Conservation (phyloP, 2,329 filamentous ascomycete genomes). For the Apiospora phragmitis region DNA sequence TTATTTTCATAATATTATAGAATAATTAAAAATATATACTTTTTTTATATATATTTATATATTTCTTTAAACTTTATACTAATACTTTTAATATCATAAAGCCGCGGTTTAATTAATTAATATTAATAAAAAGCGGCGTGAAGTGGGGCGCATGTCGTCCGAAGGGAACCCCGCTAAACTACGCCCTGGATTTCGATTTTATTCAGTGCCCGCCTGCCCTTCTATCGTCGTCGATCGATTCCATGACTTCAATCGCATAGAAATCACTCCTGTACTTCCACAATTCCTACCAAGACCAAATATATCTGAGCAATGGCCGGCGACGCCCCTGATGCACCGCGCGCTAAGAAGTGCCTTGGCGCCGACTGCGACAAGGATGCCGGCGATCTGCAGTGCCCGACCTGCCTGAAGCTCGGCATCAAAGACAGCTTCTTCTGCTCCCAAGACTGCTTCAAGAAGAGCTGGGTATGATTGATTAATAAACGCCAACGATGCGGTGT, state of each 20-base stretch:
- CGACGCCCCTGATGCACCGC: not conserved
- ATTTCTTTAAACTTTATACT: too few species aligned
- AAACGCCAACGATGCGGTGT: not conserved
- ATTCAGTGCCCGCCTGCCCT: constrained; percentile 1
- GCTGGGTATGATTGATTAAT: constrained; percentile 51
- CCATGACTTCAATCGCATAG: not conserved
- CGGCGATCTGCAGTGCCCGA: constrained; percentile 69
- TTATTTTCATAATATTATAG: too few species aligned
- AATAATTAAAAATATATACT: too few species aligned
- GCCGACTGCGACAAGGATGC: constrained; percentile 69
- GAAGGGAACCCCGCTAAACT: not conserved
- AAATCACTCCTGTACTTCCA: not conserved
- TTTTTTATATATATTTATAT: too few species aligned
- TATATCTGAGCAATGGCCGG: not conserved
- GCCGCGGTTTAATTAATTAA: too few species aligned
- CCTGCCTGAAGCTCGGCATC: constrained; percentile 68
- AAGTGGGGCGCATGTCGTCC: too few species aligned
- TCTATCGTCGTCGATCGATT: not conserved
- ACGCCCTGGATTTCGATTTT: not conserved
- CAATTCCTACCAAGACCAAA: not conserved
- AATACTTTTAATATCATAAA: too few species aligned
- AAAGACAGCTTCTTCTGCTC: constrained; percentile 75
- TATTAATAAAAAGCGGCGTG: too few species aligned
- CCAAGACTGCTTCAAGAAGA: constrained; percentile 79
- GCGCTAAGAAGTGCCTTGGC: constrained; percentile 55